phyloP scores from a whole-genome alignment of 768 basidiomycete species.

The Panus rudis region DNA sequence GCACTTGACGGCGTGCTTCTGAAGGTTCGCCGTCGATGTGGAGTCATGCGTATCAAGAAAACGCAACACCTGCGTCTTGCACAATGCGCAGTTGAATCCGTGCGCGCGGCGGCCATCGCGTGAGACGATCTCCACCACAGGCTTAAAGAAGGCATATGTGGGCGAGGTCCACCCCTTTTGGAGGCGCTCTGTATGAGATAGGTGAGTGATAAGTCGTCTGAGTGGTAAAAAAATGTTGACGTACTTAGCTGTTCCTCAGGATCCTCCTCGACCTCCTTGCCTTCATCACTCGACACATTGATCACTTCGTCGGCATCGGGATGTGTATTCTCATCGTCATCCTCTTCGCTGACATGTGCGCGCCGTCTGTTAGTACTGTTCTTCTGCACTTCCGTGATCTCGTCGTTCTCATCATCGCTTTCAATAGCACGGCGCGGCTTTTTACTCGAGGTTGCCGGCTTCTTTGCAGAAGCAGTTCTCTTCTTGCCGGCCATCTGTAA shows the following conservation, averaged over 20 bases:
- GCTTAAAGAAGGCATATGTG: conserved; percentile 30
- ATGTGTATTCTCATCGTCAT: background rate
- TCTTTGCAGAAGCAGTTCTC: too few relatives aligned
- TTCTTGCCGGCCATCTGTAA: too few relatives aligned
- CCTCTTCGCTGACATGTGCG: too few relatives aligned
- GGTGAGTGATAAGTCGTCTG: background rate
- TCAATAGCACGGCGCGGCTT: too few relatives aligned
- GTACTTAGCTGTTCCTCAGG: conserved; percentile 6
- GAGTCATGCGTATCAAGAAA: conserved; percentile 23
- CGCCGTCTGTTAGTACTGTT: too few relatives aligned
- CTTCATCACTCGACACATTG: background rate
- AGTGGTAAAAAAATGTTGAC: background rate
- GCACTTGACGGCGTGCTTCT: conserved; percentile 24
- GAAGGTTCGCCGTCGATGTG: conserved; percentile 23
- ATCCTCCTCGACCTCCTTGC: background rate
- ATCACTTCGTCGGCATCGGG: background rate
- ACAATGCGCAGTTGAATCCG: conserved; percentile 24
- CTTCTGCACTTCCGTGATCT: too few relatives aligned
- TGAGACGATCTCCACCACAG: conserved; percentile 14
- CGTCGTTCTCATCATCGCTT: too few relatives aligned
- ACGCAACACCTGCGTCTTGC: conserved; percentile 14
- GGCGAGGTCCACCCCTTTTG: conserved; percentile 26
- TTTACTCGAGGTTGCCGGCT: too few relatives aligned
- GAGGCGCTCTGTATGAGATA: conserved; percentile 10
- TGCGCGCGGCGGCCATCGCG: conserved; percentile 16